phyloP scores from a whole-genome alignment of 768 basidiomycete species.

The Neoboletus magnificus region DNA sequence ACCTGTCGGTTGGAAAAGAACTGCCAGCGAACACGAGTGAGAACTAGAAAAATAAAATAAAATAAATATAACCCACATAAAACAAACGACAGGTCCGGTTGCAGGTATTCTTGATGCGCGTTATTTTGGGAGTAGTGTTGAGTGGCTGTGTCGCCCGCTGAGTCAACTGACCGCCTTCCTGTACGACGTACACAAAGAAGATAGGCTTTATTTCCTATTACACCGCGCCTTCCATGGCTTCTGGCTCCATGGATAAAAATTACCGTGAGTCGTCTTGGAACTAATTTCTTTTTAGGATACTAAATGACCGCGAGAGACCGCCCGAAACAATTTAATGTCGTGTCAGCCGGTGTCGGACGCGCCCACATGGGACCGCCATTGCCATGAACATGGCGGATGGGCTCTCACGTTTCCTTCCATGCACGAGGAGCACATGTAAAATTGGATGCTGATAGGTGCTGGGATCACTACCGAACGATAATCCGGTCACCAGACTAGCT shows the following conservation, averaged over 20 bases:
- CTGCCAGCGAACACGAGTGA: not conserved
- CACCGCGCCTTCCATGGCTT: not conserved
- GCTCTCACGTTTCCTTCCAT: not conserved
- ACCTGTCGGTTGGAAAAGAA: constrained; percentile 25
- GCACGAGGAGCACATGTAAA: not conserved
- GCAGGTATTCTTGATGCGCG: constrained; percentile 19
- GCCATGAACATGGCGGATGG: not conserved
- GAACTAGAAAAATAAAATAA: not conserved
- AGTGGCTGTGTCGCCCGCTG: constrained; percentile 14
- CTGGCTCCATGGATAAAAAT: not conserved
- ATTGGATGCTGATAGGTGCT: no score
- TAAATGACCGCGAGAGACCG: not conserved
- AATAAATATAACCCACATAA: constrained; percentile 3
- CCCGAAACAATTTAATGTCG: not conserved
- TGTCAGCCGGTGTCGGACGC: no score
- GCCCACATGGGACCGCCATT: no score
- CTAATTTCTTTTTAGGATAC: not conserved
- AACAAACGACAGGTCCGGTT: constrained; percentile 25
- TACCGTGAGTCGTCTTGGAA: not conserved
- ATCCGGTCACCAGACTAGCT: no score
- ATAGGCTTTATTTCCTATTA: not conserved
- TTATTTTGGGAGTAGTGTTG: constrained; percentile 8
- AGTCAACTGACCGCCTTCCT: not conserved
- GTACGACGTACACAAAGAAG: not conserved
- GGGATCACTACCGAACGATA: no score